phyloP scores from a whole-genome alignment of 805 yeast species.

The Saccharomycopsis schoenii region DNA sequence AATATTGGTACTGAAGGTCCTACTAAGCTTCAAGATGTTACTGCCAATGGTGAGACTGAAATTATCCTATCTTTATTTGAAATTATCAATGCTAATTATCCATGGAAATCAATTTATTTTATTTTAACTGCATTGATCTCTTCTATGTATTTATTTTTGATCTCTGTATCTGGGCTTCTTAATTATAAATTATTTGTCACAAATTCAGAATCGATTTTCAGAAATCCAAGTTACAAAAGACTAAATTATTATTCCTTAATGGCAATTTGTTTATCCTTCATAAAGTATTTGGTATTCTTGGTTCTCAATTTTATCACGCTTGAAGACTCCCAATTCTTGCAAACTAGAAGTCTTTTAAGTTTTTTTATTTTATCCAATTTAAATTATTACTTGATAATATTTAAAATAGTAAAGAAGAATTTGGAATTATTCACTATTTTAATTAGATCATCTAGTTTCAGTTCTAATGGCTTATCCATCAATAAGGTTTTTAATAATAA shows the following conservation, averaged over 20 bases:
- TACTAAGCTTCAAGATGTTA: neutral
- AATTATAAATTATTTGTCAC: conserved; percentile 2
- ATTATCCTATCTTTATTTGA: conserved; percentile 14
- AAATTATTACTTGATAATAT: conserved; percentile 6
- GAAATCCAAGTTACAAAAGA: neutral
- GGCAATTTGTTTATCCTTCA: neutral
- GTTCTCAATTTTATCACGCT: conserved; percentile 6
- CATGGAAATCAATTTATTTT: conserved; percentile 10
- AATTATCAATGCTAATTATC: conserved; percentile 12
- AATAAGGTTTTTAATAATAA: conserved; percentile 6
- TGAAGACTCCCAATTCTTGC: conserved; percentile 14
- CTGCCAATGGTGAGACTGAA: conserved; percentile 10
- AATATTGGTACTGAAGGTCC: neutral
- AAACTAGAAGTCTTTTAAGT: conserved; percentile 7
- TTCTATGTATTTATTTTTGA: conserved; percentile 4
- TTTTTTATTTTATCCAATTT: conserved; percentile 5
- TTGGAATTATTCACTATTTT: conserved; percentile 8
- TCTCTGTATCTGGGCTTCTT: neutral
- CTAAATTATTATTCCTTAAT: neutral
- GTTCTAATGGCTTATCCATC: conserved; percentile 1
- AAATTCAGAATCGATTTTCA: neutral
- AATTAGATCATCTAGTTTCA: conserved; percentile 13
- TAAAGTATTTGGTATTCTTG: conserved; percentile 7
- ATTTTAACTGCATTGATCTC: conserved; percentile 5
- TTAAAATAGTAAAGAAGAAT: conserved; percentile 8